Evolutionary conservation across 306 rosid species (phyloP).

Genomic region (Lupinus albus): DNA sequence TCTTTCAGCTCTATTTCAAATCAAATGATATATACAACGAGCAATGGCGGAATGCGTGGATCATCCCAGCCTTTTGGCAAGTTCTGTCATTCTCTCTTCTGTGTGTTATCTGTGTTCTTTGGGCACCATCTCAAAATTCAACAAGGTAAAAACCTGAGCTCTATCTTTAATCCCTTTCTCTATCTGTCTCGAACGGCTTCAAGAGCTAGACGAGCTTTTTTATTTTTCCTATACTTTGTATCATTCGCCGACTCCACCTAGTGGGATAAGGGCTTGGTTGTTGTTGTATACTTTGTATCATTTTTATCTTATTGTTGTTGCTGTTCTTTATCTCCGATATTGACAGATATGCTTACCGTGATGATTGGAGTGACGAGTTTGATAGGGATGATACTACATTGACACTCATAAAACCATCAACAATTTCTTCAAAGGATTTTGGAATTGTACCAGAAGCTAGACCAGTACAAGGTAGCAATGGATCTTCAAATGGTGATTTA

Average conservation of each 20-base stretch:
- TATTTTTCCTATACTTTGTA: neutral
- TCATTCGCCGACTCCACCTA: too few relatives aligned
- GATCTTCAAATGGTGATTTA: slow-evolving; percentile 57
- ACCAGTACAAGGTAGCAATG: slow-evolving; percentile 50
- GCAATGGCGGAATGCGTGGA: slow-evolving; percentile 93
- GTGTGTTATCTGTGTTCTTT: slow-evolving; percentile 76
- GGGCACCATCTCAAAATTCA: slow-evolving; percentile 97
- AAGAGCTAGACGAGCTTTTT: neutral
- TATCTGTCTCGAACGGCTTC: slow-evolving; percentile 5
- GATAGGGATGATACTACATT: slow-evolving; percentile 78
- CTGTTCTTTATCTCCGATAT: slow-evolving; percentile 21
- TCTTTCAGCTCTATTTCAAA: slow-evolving; percentile 82
- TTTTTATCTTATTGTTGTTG: slow-evolving; percentile 24
- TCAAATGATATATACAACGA: slow-evolving; percentile 81
- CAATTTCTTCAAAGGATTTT: slow-evolving; percentile 66
- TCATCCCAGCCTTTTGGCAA: slow-evolving; percentile 97
- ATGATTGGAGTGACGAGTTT: slow-evolving; percentile 74
- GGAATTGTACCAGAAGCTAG: slow-evolving; percentile 53
- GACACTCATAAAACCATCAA: slow-evolving; percentile 84
- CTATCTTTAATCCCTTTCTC: neutral
- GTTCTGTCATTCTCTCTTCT: slow-evolving; percentile 82
- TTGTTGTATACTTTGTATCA: neutral
- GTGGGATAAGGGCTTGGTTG: too few relatives aligned
- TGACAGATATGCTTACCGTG: slow-evolving; percentile 75
- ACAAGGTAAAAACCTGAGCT: slow-evolving; percentile 55